These are phyloP conservation scores for Plasmopara viticola DNA, from an alignment of 352 stramenopile species.

Conservation along the genomic window DNA sequence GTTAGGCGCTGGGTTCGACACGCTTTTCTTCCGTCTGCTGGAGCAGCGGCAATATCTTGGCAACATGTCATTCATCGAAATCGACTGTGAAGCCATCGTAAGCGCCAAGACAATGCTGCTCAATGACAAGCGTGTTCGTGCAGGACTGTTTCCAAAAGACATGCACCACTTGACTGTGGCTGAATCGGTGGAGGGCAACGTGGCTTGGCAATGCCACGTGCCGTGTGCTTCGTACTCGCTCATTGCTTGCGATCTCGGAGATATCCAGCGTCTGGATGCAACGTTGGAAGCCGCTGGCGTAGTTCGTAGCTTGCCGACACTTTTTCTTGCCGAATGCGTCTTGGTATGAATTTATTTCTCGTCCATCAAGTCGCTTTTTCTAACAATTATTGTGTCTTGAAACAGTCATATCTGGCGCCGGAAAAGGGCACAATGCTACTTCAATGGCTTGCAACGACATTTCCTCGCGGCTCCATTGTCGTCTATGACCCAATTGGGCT, in stretches of 20 bases:
- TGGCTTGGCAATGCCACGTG: constrained; percentile 25
- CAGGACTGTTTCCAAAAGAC: constrained; percentile 25
- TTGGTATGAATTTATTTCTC: constrained; percentile 30
- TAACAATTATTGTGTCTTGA: constrained; percentile 1
- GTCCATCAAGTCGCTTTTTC: background rate
- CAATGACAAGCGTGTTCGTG: constrained; percentile 16
- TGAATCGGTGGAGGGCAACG: background rate
- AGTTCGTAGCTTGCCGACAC: constrained; percentile 37
- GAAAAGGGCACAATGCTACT: constrained; percentile 40
- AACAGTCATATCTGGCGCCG: constrained; percentile 60
- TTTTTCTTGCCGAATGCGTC: constrained; percentile 66
- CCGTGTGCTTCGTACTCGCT: constrained; percentile 36
- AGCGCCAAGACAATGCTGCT: constrained; percentile 42
- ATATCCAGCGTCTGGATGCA: constrained; percentile 29
- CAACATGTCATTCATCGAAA: constrained; percentile 38
- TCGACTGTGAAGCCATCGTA: constrained; percentile 58
- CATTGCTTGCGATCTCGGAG: constrained; percentile 49
- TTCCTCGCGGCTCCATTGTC: constrained; percentile 36
- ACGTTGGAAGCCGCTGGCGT: constrained; percentile 22
- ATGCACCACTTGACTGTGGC: constrained; percentile 6
- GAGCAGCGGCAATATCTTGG: constrained; percentile 19
- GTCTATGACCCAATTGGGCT: constrained; percentile 63
- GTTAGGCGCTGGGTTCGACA: constrained; percentile 69
- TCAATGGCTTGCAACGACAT: constrained; percentile 32
- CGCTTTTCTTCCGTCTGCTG: constrained; percentile 59